Conservation (phyloP, 371 early-diverging fungal species). For the Zopfochytrium polystomum region DNA sequence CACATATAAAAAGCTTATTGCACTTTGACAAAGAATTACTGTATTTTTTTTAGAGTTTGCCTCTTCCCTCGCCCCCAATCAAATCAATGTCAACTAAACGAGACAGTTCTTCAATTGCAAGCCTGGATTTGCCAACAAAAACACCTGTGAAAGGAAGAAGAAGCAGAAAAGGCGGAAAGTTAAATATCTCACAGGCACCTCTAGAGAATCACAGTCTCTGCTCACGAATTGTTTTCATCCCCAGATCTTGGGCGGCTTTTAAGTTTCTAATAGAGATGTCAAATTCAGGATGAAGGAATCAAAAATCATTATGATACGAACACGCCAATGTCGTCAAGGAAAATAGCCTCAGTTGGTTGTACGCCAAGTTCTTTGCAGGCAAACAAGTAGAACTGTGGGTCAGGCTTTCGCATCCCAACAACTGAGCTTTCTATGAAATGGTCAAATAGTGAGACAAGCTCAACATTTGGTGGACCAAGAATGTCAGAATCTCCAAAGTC, state of each 20-base stretch:
- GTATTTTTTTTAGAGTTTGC: no score
- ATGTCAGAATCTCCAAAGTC: neutral
- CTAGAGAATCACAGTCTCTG: no score
- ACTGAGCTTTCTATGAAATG: constrained; percentile 43
- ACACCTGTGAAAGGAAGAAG: no score
- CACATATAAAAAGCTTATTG: no score
- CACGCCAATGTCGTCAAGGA: constrained; percentile 71
- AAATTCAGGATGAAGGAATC: neutral
- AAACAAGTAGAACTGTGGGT: constrained; percentile 60
- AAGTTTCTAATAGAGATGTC: constrained; percentile 44
- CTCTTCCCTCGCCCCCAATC: no score
- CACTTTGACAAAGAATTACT: no score
- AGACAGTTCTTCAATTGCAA: no score
- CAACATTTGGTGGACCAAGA: constrained; percentile 32
- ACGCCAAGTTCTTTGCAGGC: constrained; percentile 62
- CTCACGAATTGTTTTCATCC: constrained; percentile 68
- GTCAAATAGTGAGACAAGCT: constrained; percentile 26
- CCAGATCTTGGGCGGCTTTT: constrained; percentile 60
- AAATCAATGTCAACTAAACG: no score
- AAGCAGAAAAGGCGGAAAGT: no score
- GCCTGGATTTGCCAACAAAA: no score
- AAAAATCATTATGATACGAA: neutral
- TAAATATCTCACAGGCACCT: no score
- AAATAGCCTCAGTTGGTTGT: constrained; percentile 57
- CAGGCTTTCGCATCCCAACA: constrained; percentile 63